Evolutionary conservation across 2,329 filamentous ascomycete species (phyloP).

Genomic region (Apiospora malaysiana): DNA sequence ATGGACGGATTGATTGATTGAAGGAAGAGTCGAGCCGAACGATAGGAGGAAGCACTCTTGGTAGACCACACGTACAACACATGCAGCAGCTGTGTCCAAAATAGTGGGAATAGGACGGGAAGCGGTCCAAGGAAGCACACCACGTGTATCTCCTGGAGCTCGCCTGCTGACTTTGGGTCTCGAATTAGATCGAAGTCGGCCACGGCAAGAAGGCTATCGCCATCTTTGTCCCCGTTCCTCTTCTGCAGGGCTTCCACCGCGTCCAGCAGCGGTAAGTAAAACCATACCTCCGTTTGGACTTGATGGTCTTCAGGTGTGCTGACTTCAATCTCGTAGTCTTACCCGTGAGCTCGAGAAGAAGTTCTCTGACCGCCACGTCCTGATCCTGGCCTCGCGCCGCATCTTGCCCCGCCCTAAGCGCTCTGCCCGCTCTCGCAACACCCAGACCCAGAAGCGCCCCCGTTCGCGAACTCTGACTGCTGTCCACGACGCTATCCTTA

Average conservation of each 20-base stretch:
- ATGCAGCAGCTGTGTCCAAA: slow-evolving; percentile 33
- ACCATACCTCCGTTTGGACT: not conserved
- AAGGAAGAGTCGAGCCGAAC: slow-evolving; percentile 28
- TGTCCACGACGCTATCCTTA: slow-evolving; percentile 97
- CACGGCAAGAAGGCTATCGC: slow-evolving; percentile 99
- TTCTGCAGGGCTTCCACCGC: slow-evolving; percentile 98
- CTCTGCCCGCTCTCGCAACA: slow-evolving; percentile 94
- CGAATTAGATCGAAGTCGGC: slow-evolving; percentile 94
- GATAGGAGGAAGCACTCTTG: slow-evolving; percentile 28
- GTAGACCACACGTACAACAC: slow-evolving; percentile 31
- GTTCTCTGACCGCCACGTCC: slow-evolving; percentile 99
- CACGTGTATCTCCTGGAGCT: slow-evolving; percentile 65
- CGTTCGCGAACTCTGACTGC: slow-evolving; percentile 97
- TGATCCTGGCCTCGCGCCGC: slow-evolving; percentile 98
- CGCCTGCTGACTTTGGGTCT: slow-evolving; percentile 77
- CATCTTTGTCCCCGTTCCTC: slow-evolving; percentile 99
- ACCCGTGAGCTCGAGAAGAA: slow-evolving; percentile 99
- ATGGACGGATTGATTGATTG: slow-evolving; percentile 13
- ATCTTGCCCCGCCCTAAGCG: slow-evolving; percentile 99
- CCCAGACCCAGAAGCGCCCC: slow-evolving; percentile 97
- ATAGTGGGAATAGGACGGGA: slow-evolving; percentile 72
- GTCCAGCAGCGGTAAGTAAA: slow-evolving; percentile 95
- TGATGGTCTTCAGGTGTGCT: not conserved
- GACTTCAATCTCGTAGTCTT: slow-evolving; percentile 63
- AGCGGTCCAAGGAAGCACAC: slow-evolving; percentile 71